A percentile compares a stretch with the other conserved stretches of the same genome.
phyloP scores from a whole-genome alignment of 805 yeast species.

The Sugiyamaella lignohabitans region DNA sequence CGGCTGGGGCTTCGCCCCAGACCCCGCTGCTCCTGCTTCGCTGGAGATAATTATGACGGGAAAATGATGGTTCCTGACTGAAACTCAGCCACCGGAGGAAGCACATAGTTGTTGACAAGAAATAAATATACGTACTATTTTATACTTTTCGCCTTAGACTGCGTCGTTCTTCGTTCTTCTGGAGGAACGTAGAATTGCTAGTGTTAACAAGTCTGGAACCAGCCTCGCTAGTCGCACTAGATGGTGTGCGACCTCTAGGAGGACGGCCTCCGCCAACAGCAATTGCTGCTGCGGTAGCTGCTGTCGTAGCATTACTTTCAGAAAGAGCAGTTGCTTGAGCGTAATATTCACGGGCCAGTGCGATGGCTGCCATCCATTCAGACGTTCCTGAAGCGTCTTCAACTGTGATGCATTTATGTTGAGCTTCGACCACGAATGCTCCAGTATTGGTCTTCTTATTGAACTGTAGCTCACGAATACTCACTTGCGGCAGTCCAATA shows the following conservation, averaged over 20 bases:
- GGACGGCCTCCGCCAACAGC: constrained; percentile 22
- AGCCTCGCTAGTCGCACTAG: constrained; percentile 2
- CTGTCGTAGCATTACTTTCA: constrained; percentile 28
- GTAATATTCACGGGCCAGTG: constrained; percentile 26
- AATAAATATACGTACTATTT: no score
- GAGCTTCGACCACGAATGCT: constrained; percentile 30
- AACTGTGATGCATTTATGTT: constrained; percentile 29
- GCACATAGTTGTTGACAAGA: no score
- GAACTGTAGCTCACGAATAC: constrained; percentile 29
- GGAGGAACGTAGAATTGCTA: constrained; percentile 17
- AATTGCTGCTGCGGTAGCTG: constrained; percentile 32
- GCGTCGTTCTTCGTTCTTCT: constrained; percentile 18
- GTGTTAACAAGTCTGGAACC: constrained; percentile 12
- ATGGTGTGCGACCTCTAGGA: background rate
- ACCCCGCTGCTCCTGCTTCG: no score
- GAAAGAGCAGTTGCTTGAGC: constrained; percentile 23
- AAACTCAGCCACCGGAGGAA: no score
- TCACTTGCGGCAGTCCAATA: constrained; percentile 30
- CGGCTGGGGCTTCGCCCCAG: no score
- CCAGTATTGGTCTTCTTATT: constrained; percentile 23
- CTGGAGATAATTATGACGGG: no score
- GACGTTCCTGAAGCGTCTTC: constrained; percentile 29
- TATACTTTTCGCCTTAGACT: constrained; percentile 8
- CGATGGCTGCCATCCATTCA: constrained; percentile 31
- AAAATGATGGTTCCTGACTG: no score